These are phyloP conservation scores for Sanguinoderma infundibulare DNA, from an alignment of 1,284 basidiomycete genomes.

Conservation along the genomic window DNA sequence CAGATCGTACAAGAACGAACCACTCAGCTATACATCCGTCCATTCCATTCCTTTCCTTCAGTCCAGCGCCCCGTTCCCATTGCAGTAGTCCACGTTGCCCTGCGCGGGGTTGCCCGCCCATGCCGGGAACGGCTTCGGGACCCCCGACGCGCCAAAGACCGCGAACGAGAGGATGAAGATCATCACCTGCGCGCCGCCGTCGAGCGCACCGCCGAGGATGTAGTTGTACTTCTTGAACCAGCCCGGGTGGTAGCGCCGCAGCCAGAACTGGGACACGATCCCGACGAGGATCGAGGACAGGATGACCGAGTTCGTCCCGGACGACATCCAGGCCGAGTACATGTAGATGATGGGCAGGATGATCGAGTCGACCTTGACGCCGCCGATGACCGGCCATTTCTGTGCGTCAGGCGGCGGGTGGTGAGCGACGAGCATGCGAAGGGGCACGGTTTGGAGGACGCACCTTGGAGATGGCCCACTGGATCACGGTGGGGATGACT, in stretches of 20 bases:
- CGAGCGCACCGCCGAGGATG: slow-evolving; percentile 67
- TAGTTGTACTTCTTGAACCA: slow-evolving; percentile 72
- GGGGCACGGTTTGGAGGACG: background rate
- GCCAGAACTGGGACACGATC: slow-evolving; percentile 59
- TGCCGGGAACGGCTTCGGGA: slow-evolving; percentile 53
- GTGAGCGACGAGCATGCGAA: slow-evolving; percentile 6
- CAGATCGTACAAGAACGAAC: background rate
- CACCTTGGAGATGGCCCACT: slow-evolving; percentile 57
- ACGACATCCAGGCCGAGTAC: slow-evolving; percentile 48
- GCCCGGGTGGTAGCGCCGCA: slow-evolving; percentile 58
- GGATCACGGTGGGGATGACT: slow-evolving; percentile 51
- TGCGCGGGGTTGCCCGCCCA: slow-evolving; percentile 59
- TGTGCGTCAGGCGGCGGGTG: slow-evolving; percentile 14
- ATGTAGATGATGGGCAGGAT: slow-evolving; percentile 60
- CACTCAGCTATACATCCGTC: background rate
- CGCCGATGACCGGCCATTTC: slow-evolving; percentile 58
- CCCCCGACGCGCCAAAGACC: slow-evolving; percentile 67
- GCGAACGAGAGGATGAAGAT: slow-evolving; percentile 72
- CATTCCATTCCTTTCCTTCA: slow-evolving; percentile 4
- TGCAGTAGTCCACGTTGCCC: slow-evolving; percentile 63
- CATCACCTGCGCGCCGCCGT: slow-evolving; percentile 72
- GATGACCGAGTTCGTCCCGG: slow-evolving; percentile 58
- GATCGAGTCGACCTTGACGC: slow-evolving; percentile 48
- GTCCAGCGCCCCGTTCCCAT: slow-evolving; percentile 56
- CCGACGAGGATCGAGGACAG: slow-evolving; percentile 57